Base-by-base conservation (phyloP, 495 filamentous ascomycete species). In the Neurospora discreta region DNA sequence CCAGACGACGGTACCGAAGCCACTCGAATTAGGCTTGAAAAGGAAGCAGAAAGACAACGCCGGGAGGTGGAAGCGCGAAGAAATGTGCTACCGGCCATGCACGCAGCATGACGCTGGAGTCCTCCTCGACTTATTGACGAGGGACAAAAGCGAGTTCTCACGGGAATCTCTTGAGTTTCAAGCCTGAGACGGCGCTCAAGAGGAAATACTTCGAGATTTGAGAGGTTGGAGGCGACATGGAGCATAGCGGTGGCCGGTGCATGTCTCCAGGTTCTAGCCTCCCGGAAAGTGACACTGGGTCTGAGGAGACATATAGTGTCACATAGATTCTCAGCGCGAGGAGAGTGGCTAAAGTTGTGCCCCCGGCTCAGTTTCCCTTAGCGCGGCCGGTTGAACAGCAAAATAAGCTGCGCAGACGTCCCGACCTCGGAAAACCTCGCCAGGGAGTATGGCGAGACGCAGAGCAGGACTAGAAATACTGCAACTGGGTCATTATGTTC, bases 1-100 rank as follows among this genome's bases (percentile, higher is more conserved):
- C 87, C 91, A 26, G 95, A 99, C 77, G 95, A 99, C 78, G 95
- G 95, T 42, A 98, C 94, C 26, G 96, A 98, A 82, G 95, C 95
- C 43, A 86, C 90, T 38, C 90, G 91, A 74, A 92, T 96, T 70
- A 85, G 86, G 46, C 71, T 85, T 60, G 87, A 90, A 73, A 82
- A 87, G 69, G 78, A 84, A 75, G 78, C 79, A 73, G 73, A 75
- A 42, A 68, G 68, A 26, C 68, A 72, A 41, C 44, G 58, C 8
- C 69, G 72, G 39, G 20, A 68, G 70, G 44, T 67, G 23, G 70
- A 60, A 11, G 60, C 70, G 23, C 69, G 52, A 13, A 58, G 52
- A 30, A 36, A 5, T 65, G 18, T 65, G 69, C 67, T 74, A 23
- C 72, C 70, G 39, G 69, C 41, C 69, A 75, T 72, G 40, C 71